These are phyloP conservation scores for Ascochyta lentis DNA, from an alignment of 2,329 filamentous ascomycete species.

Conservation along the genomic window DNA sequence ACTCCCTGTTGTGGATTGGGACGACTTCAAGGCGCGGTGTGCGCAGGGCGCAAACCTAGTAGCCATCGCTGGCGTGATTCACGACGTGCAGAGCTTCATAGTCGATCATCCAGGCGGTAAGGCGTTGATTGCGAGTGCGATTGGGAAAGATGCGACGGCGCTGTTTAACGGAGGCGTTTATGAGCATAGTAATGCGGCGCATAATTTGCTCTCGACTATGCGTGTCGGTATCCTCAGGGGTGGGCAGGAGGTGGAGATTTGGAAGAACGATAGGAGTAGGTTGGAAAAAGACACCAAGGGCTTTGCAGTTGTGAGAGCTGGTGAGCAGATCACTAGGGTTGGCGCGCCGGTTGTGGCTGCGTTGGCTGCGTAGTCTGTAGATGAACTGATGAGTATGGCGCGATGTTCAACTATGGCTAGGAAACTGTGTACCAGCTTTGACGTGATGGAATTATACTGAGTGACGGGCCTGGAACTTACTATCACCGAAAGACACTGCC, in stretches of 20 bases:
- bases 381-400: background rate
- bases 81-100: slow-evolving; percentile 48
- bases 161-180: slow-evolving; percentile 52
- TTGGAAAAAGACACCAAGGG: slow-evolving; percentile 79
- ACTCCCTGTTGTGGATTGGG: slow-evolving; percentile 49
- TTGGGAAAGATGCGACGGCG: slow-evolving; percentile 51
- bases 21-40: slow-evolving; percentile 43
- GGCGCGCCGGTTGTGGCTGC: slow-evolving; percentile 77
- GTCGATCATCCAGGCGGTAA: slow-evolving; percentile 49
- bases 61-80: slow-evolving; percentile 47
- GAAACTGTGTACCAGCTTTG: background rate
- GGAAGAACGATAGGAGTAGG: slow-evolving; percentile 38
- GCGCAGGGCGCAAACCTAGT: slow-evolving; percentile 41
- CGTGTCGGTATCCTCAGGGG: slow-evolving; percentile 48
- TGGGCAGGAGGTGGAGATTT: slow-evolving; percentile 50
- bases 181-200: slow-evolving; percentile 49
- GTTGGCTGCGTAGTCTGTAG: slow-evolving; percentile 69
- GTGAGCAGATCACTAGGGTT: slow-evolving; percentile 81
- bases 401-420: too few relatives aligned
- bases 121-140: slow-evolving; percentile 42
- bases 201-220: slow-evolving; percentile 50
- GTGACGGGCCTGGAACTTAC: too few relatives aligned
- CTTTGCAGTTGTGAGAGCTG: slow-evolving; percentile 79
- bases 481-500: too few relatives aligned
- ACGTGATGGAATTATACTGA: too few relatives aligned